Evolutionary conservation across 306 rosid species (phyloP).

Genomic region (Inga laurina): DNA sequence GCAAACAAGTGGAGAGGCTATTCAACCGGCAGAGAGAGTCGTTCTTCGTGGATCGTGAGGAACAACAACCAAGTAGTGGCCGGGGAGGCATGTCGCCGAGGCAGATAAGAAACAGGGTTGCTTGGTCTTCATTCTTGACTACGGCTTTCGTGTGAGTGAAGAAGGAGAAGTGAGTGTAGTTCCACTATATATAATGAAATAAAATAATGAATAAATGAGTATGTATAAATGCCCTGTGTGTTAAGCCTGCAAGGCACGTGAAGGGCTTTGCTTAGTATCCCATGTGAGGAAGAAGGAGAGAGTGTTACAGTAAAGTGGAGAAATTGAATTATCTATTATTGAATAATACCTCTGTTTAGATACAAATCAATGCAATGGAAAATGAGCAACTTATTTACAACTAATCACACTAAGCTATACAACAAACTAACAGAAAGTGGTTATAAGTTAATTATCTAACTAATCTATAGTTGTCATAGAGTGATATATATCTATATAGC

Average conservation of each 20-base stretch:
- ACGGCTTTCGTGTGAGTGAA: conserved; percentile 12
- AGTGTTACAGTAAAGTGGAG: no score
- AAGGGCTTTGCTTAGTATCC: background rate
- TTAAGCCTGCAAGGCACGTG: background rate
- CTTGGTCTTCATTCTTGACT: conserved; percentile 26
- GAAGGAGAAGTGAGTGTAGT: background rate
- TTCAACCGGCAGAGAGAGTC: conserved; percentile 35
- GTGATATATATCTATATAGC: background rate
- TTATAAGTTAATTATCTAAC: no score
- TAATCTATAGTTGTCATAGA: no score
- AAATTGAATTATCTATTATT: no score
- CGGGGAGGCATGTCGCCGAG: background rate
- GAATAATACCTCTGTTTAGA: no score
- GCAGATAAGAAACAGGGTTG: background rate
- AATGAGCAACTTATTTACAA: no score
- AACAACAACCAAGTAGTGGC: conserved; percentile 1
- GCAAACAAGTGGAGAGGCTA: conserved; percentile 31
- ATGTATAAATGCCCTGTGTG: background rate
- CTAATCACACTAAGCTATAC: no score
- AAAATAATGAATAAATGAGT: background rate
- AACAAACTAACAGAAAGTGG: no score
- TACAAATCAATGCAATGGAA: no score
- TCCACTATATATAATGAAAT: background rate
- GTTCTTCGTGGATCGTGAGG: conserved; percentile 32
- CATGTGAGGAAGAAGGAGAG: background rate